Evolutionary conservation across 2,329 filamentous ascomycete genomes (phyloP).

Genomic region (Fusarium chuoi): DNA sequence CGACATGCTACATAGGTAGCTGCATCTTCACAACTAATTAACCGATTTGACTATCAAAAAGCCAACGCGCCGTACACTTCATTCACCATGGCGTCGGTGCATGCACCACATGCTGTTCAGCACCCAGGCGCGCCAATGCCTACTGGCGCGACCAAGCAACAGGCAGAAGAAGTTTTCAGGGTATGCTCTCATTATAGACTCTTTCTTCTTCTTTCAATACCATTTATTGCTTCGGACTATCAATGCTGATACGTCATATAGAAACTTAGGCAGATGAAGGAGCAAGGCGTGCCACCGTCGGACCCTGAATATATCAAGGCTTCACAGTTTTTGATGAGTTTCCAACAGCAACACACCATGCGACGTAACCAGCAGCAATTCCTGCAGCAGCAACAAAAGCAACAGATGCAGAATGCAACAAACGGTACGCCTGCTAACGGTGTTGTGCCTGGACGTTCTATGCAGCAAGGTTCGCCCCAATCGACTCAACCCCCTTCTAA

Average conservation of each 20-base stretch:
- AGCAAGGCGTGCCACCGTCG: slow-evolving; percentile 79
- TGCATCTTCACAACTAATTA: slow-evolving; percentile 35
- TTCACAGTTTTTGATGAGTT: slow-evolving; percentile 76
- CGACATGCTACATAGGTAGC: slow-evolving; percentile 53
- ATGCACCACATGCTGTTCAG: slow-evolving; percentile 75
- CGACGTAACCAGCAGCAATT: slow-evolving; percentile 59
- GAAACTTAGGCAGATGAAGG: slow-evolving; percentile 92
- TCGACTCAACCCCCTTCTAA: slow-evolving; percentile 46
- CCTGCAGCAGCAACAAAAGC: slow-evolving; percentile 54
- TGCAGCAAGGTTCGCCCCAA: slow-evolving; percentile 52
- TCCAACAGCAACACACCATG: slow-evolving; percentile 74
- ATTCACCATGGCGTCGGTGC: slow-evolving; percentile 80
- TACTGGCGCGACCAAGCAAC: slow-evolving; percentile 76
- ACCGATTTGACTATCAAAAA: slow-evolving; percentile 40
- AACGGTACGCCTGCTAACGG: slow-evolving; percentile 66
- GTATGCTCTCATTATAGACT: slow-evolving; percentile 57
- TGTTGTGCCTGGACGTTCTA: slow-evolving; percentile 50
- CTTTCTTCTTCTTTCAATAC: not conserved
- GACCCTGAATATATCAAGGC: slow-evolving; percentile 91
- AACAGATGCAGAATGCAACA: slow-evolving; percentile 63
- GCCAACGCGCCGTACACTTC: slow-evolving; percentile 31
- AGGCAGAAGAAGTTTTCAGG: slow-evolving; percentile 78
- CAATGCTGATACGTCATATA: slow-evolving; percentile 53
- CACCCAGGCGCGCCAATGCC: slow-evolving; percentile 72
- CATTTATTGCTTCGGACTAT: not conserved